phyloP scores from a whole-genome alignment of 805 yeast genomes.

The Candida sanyiensis region DNA sequence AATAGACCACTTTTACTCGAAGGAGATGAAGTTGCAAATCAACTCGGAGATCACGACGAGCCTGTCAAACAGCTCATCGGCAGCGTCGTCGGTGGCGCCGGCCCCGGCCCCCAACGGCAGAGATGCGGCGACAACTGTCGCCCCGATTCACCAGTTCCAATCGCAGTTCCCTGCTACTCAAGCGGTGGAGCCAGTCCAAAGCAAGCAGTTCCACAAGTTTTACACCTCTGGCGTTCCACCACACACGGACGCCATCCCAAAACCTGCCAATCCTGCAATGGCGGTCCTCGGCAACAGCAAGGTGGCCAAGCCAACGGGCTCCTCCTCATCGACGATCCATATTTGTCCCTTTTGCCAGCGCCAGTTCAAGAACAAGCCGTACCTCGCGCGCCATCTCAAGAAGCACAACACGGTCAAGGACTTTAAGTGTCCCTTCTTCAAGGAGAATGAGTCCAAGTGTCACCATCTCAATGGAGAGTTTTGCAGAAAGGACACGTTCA shows the following conservation, averaged over 20 bases:
- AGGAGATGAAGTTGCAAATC: slow-evolving; percentile 18
- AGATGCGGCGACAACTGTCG: background rate
- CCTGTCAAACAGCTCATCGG: background rate
- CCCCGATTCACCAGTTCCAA: slow-evolving; percentile 6
- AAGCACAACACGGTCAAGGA: slow-evolving; percentile 76
- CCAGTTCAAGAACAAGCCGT: slow-evolving; percentile 69
- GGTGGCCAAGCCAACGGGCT: slow-evolving; percentile 11
- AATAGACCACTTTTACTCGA: slow-evolving; percentile 18
- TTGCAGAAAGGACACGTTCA: slow-evolving; percentile 73
- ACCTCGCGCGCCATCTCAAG: slow-evolving; percentile 75
- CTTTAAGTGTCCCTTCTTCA: slow-evolving; percentile 71
- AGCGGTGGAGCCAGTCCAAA: background rate
- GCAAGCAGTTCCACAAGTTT: slow-evolving; percentile 20
- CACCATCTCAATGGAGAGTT: slow-evolving; percentile 74
- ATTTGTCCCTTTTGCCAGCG: slow-evolving; percentile 66
- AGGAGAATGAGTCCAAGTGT: slow-evolving; percentile 27
- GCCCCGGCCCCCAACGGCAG: no score
- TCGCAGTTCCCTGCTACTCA: slow-evolving; percentile 4
- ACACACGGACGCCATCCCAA: slow-evolving; percentile 1
- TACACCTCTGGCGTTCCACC: slow-evolving; percentile 13
- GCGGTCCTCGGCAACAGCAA: no score
- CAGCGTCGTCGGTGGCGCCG: slow-evolving; percentile 2
- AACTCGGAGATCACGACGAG: slow-evolving; percentile 12
- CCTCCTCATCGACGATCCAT: slow-evolving; percentile 16
- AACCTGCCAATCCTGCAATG: slow-evolving; percentile 3